phyloP scores from a whole-genome alignment of 495 filamentous ascomycete species.

The Letharia columbiana region DNA sequence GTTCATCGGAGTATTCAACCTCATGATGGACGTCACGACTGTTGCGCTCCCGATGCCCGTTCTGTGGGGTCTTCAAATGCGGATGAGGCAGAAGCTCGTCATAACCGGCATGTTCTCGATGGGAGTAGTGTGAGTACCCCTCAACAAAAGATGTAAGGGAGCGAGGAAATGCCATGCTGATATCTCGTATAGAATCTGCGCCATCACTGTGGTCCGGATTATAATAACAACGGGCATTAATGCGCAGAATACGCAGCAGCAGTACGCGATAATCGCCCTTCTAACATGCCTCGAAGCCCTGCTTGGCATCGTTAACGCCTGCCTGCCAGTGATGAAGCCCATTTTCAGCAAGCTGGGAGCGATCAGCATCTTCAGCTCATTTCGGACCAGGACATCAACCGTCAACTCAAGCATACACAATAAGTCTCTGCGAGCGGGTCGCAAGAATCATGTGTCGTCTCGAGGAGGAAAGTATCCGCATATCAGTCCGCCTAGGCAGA shows the following conservation, averaged over 20 bases:
- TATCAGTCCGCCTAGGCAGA: background rate
- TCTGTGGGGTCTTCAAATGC: conserved; percentile 35
- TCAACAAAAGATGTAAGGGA: background rate
- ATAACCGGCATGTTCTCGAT: conserved; percentile 23
- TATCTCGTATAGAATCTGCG: conserved; percentile 15
- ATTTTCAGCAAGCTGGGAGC: conserved; percentile 10
- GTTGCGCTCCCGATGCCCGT: conserved; percentile 38
- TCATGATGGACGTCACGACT: conserved; percentile 33
- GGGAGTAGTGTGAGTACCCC: conserved; percentile 17
- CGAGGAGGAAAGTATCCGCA: background rate
- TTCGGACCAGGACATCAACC: background rate
- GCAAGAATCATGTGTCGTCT: background rate
- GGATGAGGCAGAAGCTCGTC: conserved; percentile 28
- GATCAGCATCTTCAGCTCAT: background rate
- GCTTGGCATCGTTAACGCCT: conserved; percentile 19
- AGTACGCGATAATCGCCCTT: conserved; percentile 18
- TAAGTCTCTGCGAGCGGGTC: background rate
- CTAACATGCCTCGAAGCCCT: conserved; percentile 16
- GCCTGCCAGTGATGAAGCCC: conserved; percentile 21
- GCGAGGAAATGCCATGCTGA: background rate
- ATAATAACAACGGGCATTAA: conserved; percentile 13
- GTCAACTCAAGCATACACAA: no score
- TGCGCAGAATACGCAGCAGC: conserved; percentile 9
- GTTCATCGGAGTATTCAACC: conserved; percentile 28
- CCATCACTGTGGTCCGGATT: conserved; percentile 16